Conservation (phyloP, 495 filamentous ascomycete species). For the Penicillium macrosclerotiorum region DNA sequence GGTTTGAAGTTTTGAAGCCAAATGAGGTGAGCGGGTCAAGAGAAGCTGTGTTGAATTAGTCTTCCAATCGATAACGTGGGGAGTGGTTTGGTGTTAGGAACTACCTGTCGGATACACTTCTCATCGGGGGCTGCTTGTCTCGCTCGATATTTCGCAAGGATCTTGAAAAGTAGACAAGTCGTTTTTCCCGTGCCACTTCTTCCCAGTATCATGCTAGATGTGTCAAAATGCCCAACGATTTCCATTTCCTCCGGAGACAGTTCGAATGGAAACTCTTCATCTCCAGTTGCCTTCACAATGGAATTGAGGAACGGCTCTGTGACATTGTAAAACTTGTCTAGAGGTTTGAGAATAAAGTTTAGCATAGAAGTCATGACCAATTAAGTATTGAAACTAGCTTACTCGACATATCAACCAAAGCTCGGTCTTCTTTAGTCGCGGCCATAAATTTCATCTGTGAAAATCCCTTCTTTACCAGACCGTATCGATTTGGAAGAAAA, state of each 20-base stretch:
- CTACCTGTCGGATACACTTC: conserved; percentile 30
- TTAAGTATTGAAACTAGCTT: neutral
- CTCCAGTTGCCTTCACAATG: conserved; percentile 4
- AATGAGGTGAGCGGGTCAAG: conserved; percentile 35
- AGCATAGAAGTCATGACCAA: neutral
- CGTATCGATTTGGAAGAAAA: conserved; percentile 5
- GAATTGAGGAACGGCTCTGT: conserved; percentile 32
- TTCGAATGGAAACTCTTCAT: conserved; percentile 39
- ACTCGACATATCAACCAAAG: conserved; percentile 27
- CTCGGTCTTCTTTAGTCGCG: conserved; percentile 5
- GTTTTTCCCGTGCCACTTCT: conserved; percentile 49
- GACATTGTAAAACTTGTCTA: conserved; percentile 39
- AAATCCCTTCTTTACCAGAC: neutral
- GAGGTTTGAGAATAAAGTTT: neutral
- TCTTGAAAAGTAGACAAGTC: conserved; percentile 41
- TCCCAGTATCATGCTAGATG: conserved; percentile 38
- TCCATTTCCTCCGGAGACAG: conserved; percentile 31
- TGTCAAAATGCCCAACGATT: conserved; percentile 32
- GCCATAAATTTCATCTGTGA: neutral
- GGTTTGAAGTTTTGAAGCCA: conserved; percentile 32
- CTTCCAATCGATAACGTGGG: neutral
- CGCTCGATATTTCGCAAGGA: conserved; percentile 28
- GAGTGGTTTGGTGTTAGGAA: neutral
- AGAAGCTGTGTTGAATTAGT: conserved; percentile 26
- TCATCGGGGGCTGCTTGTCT: conserved; percentile 1